Base-by-base conservation (phyloP, 345 rosid species). In the Stellera chamaejasme region DNA sequence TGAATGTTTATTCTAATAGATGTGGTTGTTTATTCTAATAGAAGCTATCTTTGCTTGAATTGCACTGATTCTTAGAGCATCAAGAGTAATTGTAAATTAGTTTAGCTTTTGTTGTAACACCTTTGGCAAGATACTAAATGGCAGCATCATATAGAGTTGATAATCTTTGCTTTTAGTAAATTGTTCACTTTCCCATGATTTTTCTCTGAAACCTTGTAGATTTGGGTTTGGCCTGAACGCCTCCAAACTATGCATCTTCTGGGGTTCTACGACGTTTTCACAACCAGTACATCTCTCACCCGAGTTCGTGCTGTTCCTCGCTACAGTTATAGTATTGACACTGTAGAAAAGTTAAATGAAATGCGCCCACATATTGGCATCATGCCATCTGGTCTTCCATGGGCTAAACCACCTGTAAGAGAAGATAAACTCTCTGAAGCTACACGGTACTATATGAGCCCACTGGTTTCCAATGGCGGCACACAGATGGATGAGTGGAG, bases 171-270 rank as follows among this genome's bases (percentile, higher is more conserved):
- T 32, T 32, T 32, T 32, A 32, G 39, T 32, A 32, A 5, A 32
- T 32, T 32, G 39, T 32, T 32, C 39, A 32, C 39, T 32, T 32
- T 32, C 39, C 39, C 10, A 32, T 32, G 39, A 32, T 32, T 13
- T 13, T 26, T 6, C 27, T 49, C 48, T 23, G 16, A 7, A 32
- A 44, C 51, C 52, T 50, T 54, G 28, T 50, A 84, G 93, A 84
- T 87, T 76, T 90, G 96, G 96, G 93, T 87, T 65, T 87, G 96
- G 96, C 97, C 88, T 13, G 93, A 90, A 66, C 84, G 96, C 54
- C 79, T 90, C 54, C 87, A 79, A 49, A 84, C 82, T 27, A 79
- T 90, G 87, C 90, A 90, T 72, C 79, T 84, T 48, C 86, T 87
- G 27, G 91, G 90, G 3, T 77, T 65, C 68, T 59, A 81, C 43